phyloP scores from a whole-genome alignment of 768 basidiomycete genomes.

The Macrolepiota fuliginosa region DNA sequence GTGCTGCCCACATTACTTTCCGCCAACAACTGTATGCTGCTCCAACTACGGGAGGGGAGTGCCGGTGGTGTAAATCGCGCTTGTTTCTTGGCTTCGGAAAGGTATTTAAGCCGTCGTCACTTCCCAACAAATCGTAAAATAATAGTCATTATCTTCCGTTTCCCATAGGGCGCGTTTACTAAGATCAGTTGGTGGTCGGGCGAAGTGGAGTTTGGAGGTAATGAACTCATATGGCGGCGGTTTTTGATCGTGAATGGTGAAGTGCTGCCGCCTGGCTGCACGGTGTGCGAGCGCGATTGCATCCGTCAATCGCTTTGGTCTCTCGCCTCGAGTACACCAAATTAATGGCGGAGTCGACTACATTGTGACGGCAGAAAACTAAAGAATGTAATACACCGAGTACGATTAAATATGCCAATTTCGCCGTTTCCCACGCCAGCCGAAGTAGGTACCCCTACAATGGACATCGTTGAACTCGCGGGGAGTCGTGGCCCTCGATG shows the following conservation, averaged over 20 bases:
- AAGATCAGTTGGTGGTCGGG: slow-evolving; percentile 7
- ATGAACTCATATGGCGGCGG: neutral
- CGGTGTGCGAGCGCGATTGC: too few species aligned
- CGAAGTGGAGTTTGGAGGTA: slow-evolving; percentile 2
- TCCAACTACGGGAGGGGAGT: neutral
- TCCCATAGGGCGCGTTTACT: neutral
- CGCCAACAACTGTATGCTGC: slow-evolving; percentile 1
- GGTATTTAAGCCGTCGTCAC: neutral
- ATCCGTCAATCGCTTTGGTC: too few species aligned
- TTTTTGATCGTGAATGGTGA: neutral
- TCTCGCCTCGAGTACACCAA: too few species aligned
- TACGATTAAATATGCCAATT: too few species aligned
- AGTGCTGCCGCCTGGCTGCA: too few species aligned
- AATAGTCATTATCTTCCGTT: neutral
- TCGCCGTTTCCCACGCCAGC: too few species aligned
- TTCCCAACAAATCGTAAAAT: neutral
- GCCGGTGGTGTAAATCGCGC: neutral
- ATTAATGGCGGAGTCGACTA: too few species aligned
- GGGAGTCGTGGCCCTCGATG: too few species aligned
- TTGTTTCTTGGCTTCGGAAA: neutral
- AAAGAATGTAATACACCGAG: too few species aligned
- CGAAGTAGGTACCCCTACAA: too few species aligned
- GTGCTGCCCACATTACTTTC: neutral
- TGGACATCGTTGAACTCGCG: too few species aligned
- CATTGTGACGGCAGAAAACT: too few species aligned